These are phyloP conservation scores for Isatis tinctoria DNA, from an alignment of 345 rosid genomes.

Conservation along the genomic window DNA sequence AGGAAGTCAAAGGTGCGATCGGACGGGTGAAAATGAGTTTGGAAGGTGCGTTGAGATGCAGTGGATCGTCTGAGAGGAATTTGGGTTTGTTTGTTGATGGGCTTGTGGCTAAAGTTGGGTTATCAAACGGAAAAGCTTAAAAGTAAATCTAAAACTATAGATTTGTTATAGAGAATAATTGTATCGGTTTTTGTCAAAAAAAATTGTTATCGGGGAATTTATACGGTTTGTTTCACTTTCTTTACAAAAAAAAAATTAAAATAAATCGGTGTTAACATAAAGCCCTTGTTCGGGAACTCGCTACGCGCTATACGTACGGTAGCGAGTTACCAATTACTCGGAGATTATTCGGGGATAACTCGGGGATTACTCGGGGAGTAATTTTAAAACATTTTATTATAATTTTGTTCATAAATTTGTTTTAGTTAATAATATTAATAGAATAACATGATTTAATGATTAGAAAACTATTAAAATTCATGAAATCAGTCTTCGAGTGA, in stretches of 20 bases:
- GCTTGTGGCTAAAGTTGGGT: conserved; percentile 30
- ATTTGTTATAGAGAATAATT: neutral
- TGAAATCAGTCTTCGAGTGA: no score
- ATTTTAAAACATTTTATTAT: no score
- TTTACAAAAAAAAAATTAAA: no score
- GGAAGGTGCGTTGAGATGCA: conserved; percentile 36
- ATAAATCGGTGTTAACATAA: neutral
- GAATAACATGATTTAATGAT: no score
- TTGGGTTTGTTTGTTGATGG: conserved; percentile 42
- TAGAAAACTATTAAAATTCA: no score
- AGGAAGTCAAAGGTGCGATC: conserved; percentile 31
- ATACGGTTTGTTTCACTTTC: neutral
- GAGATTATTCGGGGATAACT: no score
- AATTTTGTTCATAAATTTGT: no score
- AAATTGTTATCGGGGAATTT: neutral
- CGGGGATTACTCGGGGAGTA: no score
- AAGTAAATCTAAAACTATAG: neutral
- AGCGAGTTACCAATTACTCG: no score
- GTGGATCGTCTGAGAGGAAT: conserved; percentile 51
- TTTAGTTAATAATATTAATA: no score
- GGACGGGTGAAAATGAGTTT: conserved; percentile 41
- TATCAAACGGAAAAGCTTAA: conserved; percentile 20
- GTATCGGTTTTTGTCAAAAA: neutral
- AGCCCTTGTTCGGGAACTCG: no score
- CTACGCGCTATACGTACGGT: no score